phyloP scores from a whole-genome alignment of 345 rosid species.

The Eutrema japonicum region DNA sequence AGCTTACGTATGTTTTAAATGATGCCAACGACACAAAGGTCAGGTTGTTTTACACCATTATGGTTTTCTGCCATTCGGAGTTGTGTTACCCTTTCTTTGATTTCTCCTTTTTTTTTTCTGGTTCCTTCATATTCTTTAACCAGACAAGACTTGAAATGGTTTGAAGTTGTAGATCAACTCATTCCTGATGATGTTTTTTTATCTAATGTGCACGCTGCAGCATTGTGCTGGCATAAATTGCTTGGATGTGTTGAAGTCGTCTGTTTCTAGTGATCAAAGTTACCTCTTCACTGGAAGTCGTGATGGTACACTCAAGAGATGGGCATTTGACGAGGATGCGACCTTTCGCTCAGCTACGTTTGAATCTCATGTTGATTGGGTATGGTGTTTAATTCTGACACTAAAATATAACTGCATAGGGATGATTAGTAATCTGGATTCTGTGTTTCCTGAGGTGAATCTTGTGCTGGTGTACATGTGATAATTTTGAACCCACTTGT shows the following conservation, averaged over 20 bases:
- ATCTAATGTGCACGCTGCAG: constrained; percentile 56
- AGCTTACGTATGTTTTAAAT: constrained; percentile 86
- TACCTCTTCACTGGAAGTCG: constrained; percentile 97
- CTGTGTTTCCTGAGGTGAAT: constrained; percentile 19
- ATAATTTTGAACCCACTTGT: constrained; percentile 7
- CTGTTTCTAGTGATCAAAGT: constrained; percentile 55
- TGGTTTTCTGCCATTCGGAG: not conserved
- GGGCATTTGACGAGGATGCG: constrained; percentile 72
- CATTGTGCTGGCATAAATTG: constrained; percentile 97
- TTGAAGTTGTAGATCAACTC: constrained; percentile 9
- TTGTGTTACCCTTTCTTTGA: constrained; percentile 18
- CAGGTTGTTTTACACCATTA: constrained; percentile 27
- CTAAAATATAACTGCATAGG: constrained; percentile 23
- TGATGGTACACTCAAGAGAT: constrained; percentile 97
- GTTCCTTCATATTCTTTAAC: not conserved
- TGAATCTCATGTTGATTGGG: constrained; percentile 99
- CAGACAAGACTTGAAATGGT: not conserved
- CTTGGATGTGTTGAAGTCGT: constrained; percentile 69
- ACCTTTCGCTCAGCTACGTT: constrained; percentile 89
- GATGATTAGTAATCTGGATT: constrained; percentile 4
- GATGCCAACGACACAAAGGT: constrained; percentile 84
- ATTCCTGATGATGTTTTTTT: constrained; percentile 36
- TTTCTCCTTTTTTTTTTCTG: constrained; percentile 4
- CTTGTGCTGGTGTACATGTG: constrained; percentile 12
- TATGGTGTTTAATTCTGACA: constrained; percentile 41